Evolutionary conservation across 129 eudicot genomes (phyloP).

Genomic region (Scalesia atractyloides): DNA sequence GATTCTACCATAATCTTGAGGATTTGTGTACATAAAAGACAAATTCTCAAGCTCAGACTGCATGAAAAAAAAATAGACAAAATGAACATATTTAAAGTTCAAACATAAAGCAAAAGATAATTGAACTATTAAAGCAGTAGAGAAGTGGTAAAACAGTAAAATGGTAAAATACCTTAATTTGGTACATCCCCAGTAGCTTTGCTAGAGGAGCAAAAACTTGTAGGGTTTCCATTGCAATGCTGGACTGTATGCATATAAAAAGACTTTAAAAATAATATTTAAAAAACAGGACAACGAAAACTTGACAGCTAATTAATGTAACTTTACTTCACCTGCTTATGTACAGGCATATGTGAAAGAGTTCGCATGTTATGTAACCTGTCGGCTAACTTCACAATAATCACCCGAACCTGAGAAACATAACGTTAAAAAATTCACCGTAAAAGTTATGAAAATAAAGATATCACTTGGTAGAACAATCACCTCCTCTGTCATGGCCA

Average conservation of each 20-base stretch:
- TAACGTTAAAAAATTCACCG: neutral
- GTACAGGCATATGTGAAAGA: slow-evolving; percentile 94
- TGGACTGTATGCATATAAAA: slow-evolving; percentile 55
- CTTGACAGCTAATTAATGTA: neutral
- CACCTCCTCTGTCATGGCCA: slow-evolving; percentile 98
- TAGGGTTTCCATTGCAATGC: slow-evolving; percentile 91
- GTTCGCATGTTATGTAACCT: slow-evolving; percentile 98
- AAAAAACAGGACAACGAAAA: slow-evolving; percentile 1
- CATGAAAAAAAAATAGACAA: slow-evolving; percentile 25
- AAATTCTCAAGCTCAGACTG: slow-evolving; percentile 97
- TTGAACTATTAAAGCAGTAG: neutral
- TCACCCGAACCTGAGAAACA: slow-evolving; percentile 86
- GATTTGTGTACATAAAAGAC: slow-evolving; percentile 91
- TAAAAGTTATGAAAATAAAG: slow-evolving; percentile 1
- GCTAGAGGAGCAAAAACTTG: slow-evolving; percentile 98
- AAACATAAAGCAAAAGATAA: slow-evolving; percentile 34
- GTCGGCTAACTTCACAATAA: slow-evolving; percentile 95
- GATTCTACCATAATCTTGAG: slow-evolving; percentile 78
- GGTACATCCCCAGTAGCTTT: slow-evolving; percentile 89
- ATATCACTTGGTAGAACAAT: slow-evolving; percentile 37
- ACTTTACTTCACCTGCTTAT: slow-evolving; percentile 67
- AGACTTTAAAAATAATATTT: slow-evolving; percentile 17
- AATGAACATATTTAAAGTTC: slow-evolving; percentile 44
- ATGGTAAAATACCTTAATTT: slow-evolving; percentile 66
- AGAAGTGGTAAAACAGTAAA: slow-evolving; percentile 2